Percentiles rank a stretch among this genome's conserved stretches.
These are phyloP conservation scores for Macrocybe gigantea DNA, from an alignment of 768 basidiomycete genomes.

Conservation along the genomic window DNA sequence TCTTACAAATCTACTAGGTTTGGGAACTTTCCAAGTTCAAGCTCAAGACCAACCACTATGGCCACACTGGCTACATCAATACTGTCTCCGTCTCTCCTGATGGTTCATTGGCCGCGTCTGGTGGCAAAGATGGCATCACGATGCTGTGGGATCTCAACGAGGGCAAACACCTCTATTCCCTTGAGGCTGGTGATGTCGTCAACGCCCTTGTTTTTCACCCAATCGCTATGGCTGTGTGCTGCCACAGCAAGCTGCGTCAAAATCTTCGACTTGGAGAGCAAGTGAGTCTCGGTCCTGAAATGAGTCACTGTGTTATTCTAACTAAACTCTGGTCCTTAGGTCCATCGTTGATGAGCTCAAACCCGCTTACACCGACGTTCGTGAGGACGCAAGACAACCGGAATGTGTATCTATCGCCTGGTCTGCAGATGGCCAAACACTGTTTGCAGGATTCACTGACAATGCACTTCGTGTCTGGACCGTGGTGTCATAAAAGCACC, in stretches of 20 bases:
- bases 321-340: slow-evolving; percentile 30
- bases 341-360: slow-evolving; percentile 99
- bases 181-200: slow-evolving; percentile 97
- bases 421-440: slow-evolving; percentile 96
- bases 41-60: slow-evolving; percentile 99
- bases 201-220: slow-evolving; percentile 99
- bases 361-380: slow-evolving; percentile 82
- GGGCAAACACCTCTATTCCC: slow-evolving; percentile 99
- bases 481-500: slow-evolving; percentile 55
- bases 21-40: slow-evolving; percentile 99
- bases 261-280: slow-evolving; percentile 99
- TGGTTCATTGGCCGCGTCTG: slow-evolving; percentile 97
- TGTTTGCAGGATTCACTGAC: slow-evolving; percentile 97
- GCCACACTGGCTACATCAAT: slow-evolving; percentile 99
- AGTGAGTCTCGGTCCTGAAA: slow-evolving; percentile 48
- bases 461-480: slow-evolving; percentile 91
- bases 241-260: slow-evolving; percentile 97
- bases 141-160: slow-evolving; percentile 99
- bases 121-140: slow-evolving; percentile 99
- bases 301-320: background rate
- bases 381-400: slow-evolving; percentile 67
- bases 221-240: slow-evolving; percentile 99
- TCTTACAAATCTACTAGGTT: slow-evolving; percentile 50
- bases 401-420: slow-evolving; percentile 97
- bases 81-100: slow-evolving; percentile 98